Base-by-base conservation (phyloP, 352 stramenopile species). In the Phytopythium vexans region DNA sequence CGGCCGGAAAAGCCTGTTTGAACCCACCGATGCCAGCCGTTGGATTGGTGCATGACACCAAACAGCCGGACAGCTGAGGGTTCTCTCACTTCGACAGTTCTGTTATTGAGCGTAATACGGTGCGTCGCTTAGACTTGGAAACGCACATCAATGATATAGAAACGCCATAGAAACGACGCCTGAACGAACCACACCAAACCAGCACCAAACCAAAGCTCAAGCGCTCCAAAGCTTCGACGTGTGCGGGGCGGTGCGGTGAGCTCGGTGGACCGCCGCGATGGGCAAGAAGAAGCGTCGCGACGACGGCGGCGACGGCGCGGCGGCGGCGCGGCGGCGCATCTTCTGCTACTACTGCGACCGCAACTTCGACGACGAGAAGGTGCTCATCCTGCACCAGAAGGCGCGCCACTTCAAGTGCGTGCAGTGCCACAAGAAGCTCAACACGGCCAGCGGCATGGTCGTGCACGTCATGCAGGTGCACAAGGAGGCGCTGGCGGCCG, bases 341-440 rank as follows among this genome's bases (percentile, higher is more conserved):
- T 95, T 80, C 69, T 97, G 90, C 75, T 97, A 96, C 70, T 97
- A 97, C 74, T 97, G 90, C 67, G 89, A 97, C 55, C 78, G 90
- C 43, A 74, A 83, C 42, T 97, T 97, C 43, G 86, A 96, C 27
- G 85, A 97, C 62, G 90, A 97, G 65, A 94, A 93, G 57, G 81
- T 94, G 27, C 55, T 97, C 46, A 96, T 97, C 56, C 82, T 96
- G 74, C 90, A 97, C 66, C 90, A 97, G 71, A 97, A 97, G 62
- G 84, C 83, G 56, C 86, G 88, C 7, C 90, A 97, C 56, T 97
- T 97, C 74, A 95, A 95, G 68, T 97, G 89, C 66, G 79, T 86
- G 36, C 74, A 82, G 21, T 97, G 89, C 73, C 74, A 94, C 70
- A 96, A 96, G 82, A 95, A 95, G 66, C 83, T 97, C 60, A 94